A percentile compares a stretch with the other conserved stretches of the same genome.
Evolutionary conservation across 2,329 filamentous ascomycete species (phyloP).

Genomic region (Colletotrichum sublineola): DNA sequence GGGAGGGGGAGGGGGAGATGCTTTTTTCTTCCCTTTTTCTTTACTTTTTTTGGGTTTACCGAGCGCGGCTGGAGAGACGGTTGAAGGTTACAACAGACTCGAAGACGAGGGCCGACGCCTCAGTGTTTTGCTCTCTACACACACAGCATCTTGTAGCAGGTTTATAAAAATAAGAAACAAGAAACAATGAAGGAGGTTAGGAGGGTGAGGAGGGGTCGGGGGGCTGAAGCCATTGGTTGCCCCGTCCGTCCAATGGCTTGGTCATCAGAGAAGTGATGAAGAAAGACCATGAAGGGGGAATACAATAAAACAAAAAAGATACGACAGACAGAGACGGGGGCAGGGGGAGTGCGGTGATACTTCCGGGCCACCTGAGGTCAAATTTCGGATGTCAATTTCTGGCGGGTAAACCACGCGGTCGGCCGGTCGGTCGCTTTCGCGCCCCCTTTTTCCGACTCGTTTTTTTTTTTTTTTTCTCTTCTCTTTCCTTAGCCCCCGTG

Average conservation of each 20-base stretch:
- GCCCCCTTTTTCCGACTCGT: conserved; percentile 33
- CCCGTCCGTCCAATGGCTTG: background rate
- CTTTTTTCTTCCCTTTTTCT: background rate
- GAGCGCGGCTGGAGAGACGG: no score
- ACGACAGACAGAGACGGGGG: background rate
- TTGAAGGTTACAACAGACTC: background rate
- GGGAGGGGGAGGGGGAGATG: no score
- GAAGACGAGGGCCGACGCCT: background rate
- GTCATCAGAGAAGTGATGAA: background rate
- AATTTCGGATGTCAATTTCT: conserved; percentile 35
- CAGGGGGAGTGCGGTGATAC: background rate
- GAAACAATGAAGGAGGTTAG: background rate
- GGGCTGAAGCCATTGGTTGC: conserved; percentile 1
- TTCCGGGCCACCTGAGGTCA: conserved; percentile 36
- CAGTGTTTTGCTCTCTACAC: background rate
- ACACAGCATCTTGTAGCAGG: background rate
- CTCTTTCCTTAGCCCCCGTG: background rate
- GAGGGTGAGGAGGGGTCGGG: background rate
- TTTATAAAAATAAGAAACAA: no score
- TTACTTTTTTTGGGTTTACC: background rate
- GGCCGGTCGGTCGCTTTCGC: conserved; percentile 7
- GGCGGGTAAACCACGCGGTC: conserved; percentile 1
- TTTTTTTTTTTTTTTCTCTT: background rate
- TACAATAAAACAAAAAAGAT: background rate
- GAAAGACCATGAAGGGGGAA: background rate